Conservation (phyloP, 495 filamentous ascomycete species). For the Daldinia vernicosa region DNA sequence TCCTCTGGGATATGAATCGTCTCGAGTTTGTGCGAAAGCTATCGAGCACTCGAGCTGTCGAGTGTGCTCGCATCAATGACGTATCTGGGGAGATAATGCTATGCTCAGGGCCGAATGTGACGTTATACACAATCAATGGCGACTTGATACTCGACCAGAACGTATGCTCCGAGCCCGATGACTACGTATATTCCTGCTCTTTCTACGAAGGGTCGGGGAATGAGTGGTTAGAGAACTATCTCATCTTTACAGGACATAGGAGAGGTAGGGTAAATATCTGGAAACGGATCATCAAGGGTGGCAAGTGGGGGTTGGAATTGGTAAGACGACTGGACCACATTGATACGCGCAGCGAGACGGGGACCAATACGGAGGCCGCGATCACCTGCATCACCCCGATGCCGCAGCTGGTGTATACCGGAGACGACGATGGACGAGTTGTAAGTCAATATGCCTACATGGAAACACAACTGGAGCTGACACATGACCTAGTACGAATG, state of each 20-base stretch:
- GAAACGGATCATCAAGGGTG: slow-evolving; percentile 58
- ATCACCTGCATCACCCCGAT: slow-evolving; percentile 90
- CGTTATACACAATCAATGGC: slow-evolving; percentile 91
- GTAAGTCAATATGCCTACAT: slow-evolving; percentile 48
- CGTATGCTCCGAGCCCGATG: slow-evolving; percentile 75
- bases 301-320: slow-evolving; percentile 60
- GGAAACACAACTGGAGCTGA: slow-evolving; percentile 27
- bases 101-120: slow-evolving; percentile 74
- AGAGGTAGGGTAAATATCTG: slow-evolving; percentile 84
- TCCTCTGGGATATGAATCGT: slow-evolving; percentile 94
- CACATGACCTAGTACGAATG: slow-evolving; percentile 78
- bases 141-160: slow-evolving; percentile 80
- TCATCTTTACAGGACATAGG: slow-evolving; percentile 89
- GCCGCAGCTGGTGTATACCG: slow-evolving; percentile 86
- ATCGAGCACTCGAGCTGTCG: slow-evolving; percentile 56
- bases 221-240: slow-evolving; percentile 88
- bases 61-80: slow-evolving; percentile 88
- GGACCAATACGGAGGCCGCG: slow-evolving; percentile 77
- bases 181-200: slow-evolving; percentile 79
- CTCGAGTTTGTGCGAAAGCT: slow-evolving; percentile 84
- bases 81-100: slow-evolving; percentile 87
- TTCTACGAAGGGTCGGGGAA: slow-evolving; percentile 94
- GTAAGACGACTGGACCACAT: slow-evolving; percentile 85
- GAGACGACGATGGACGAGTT: slow-evolving; percentile 89
- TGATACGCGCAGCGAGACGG: slow-evolving; percentile 74